These are phyloP conservation scores for Stagonosporopsis tanaceti DNA, from an alignment of 2,329 filamentous ascomycete species.

Conservation along the genomic window DNA sequence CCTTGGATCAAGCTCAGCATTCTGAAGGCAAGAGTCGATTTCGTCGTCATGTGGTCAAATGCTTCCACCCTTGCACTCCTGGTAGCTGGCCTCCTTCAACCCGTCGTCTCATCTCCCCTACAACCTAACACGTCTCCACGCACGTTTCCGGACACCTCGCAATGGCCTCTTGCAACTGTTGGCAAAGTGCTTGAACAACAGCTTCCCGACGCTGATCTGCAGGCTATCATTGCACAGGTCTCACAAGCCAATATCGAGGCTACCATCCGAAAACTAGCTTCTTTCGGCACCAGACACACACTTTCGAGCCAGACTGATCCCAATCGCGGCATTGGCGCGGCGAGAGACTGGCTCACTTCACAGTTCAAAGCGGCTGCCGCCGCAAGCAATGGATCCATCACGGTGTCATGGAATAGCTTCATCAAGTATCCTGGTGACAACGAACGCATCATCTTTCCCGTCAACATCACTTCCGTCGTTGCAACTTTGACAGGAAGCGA, in stretches of 20 bases:
- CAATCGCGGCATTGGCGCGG: slow-evolving; percentile 62
- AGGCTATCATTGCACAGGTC: slow-evolving; percentile 47
- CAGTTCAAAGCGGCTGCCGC: slow-evolving; percentile 57
- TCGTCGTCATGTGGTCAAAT: slow-evolving; percentile 22
- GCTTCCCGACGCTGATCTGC: slow-evolving; percentile 48
- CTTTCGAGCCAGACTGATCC: slow-evolving; percentile 59
- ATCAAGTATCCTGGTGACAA: slow-evolving; percentile 52
- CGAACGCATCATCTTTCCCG: slow-evolving; percentile 55
- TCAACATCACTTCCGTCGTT: slow-evolving; percentile 59
- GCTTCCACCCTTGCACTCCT: slow-evolving; percentile 13
- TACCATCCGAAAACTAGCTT: slow-evolving; percentile 60
- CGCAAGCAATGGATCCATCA: slow-evolving; percentile 57
- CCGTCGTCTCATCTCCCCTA: slow-evolving; percentile 21
- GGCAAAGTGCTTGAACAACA: slow-evolving; percentile 46
- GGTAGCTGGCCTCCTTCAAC: slow-evolving; percentile 12
- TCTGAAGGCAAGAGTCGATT: no score
- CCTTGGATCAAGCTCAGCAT: background rate
- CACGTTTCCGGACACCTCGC: slow-evolving; percentile 23
- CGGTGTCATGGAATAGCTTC: slow-evolving; percentile 60
- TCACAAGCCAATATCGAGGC: slow-evolving; percentile 55
- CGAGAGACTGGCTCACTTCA: slow-evolving; percentile 61
- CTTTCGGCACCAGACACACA: slow-evolving; percentile 64
- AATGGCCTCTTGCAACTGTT: slow-evolving; percentile 49
- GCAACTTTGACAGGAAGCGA: slow-evolving; percentile 56
- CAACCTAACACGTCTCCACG: slow-evolving; percentile 24